Evolutionary conservation across 805 yeast genomes (phyloP), one percentile per base, ranked within the genome.

Genomic region (Maudiozyma pseudohumilis): DNA sequence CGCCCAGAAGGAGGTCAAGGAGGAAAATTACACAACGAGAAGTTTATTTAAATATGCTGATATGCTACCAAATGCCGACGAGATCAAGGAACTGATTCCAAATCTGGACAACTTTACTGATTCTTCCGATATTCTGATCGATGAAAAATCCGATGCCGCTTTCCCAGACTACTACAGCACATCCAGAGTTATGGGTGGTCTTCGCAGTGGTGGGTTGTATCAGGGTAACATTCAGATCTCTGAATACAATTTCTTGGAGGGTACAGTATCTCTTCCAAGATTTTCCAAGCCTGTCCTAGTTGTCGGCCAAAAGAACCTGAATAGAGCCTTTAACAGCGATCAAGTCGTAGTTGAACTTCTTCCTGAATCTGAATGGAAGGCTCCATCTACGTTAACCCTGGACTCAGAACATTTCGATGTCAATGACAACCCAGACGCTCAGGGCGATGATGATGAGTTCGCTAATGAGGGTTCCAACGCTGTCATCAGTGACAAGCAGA

Each of bases 251-350:
- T 79, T 82, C 52, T 67, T 88, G 40, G 95, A 92, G 63, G 98
- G 95, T 35, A 71, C 82, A 1, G 80, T 92, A 2, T 70, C 75
- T 35, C 73, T 82, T 5, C 65, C 79, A 2, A 74, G 81, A 0
- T 79, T 85, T 52, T 78, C 85, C 30, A 81, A 79, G 55, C 96
- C 96, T 1, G 67, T 92, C 22, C 65, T 89, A 29, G 66, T 92
- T 27, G 61, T 82, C 10, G 99, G 98, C 0, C 70, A 88, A 33
- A 84, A 83, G 51, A 78, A 79, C 56, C 62, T 92, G 48, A 92
- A 92, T 58, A 76, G 99, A 60, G 82, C 89, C 0, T 89, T 89
- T 64, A 85, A 84, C 50, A 88, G 95, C 20, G 99, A 92, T 53
- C 72, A 77, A 26, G 97, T 92, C 22, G 83, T 87, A 32, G 86